Evolutionary conservation across 495 filamentous ascomycete species (phyloP).

Genomic region (Xylaria sp.): DNA sequence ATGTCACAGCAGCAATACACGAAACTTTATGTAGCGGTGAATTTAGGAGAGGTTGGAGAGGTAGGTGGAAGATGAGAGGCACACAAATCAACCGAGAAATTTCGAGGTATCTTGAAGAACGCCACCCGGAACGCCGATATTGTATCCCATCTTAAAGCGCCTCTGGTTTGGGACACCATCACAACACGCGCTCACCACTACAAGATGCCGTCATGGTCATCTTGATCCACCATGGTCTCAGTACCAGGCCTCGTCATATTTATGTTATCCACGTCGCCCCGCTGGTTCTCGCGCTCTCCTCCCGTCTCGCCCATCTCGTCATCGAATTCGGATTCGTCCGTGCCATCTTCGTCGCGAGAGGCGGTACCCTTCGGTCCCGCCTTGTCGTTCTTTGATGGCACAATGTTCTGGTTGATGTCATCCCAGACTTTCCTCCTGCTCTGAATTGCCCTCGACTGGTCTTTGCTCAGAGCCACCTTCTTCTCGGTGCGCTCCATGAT

Average conservation of each 20-base stretch:
- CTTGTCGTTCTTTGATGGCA: constrained; percentile 22
- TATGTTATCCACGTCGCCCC: not conserved
- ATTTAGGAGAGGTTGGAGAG: not conserved
- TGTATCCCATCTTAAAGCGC: constrained; percentile 12
- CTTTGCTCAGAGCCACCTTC: constrained; percentile 73
- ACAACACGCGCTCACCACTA: constrained; percentile 13
- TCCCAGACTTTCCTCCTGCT: constrained; percentile 64
- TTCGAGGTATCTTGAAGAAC: constrained; percentile 21
- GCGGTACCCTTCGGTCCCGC: constrained; percentile 2
- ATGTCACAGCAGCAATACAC: constrained; percentile 4
- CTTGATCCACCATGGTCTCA: constrained; percentile 29
- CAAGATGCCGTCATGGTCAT: constrained; percentile 37
- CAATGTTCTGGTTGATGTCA: constrained; percentile 60
- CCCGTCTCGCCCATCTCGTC: constrained; percentile 46
- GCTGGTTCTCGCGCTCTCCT: constrained; percentile 13
- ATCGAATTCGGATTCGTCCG: constrained; percentile 44
- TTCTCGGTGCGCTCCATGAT: constrained; percentile 71
- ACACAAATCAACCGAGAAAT: not conserved
- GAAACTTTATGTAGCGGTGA: not conserved
- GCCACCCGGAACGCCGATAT: constrained; percentile 28
- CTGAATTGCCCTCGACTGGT: constrained; percentile 65
- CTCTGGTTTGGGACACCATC: not conserved
- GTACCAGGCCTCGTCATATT: constrained; percentile 5
- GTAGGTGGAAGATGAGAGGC: not conserved
- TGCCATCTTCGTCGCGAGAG: constrained; percentile 23